Evolutionary conservation across 305 asterid genomes (phyloP), one percentile per base, ranked within the genome.

Genomic region (Fraxinus velutina): DNA sequence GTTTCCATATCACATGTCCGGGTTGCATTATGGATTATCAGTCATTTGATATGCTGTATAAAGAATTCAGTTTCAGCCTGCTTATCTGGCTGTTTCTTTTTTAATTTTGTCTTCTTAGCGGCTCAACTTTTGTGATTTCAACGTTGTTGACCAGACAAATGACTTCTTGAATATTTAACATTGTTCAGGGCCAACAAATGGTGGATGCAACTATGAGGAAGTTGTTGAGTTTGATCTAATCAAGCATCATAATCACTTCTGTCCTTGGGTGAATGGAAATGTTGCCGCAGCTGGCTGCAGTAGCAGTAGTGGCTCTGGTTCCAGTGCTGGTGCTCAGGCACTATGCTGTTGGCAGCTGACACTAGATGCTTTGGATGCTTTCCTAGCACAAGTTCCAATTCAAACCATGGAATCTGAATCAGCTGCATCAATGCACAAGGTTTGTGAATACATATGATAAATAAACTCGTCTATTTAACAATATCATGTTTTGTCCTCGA

Each of bases 241-340:
- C 57, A 94, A 93, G 92, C 90, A 91, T 85, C 99, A 96, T 80
- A 96, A 96, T 84, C 86, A 83, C 85, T 94, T 90, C 89, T 96
- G 99, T 83, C 98, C 99, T 81, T 96, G 99, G 99, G 98, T 96
- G 81, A 94, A 96, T 79, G 98, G 99, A 81, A 94, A 96, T 89
- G 99, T 96, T 84, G 99, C 99, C 37, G 97, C 99, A 82, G 99
- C 99, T 3, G 99, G 98, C 87, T 86, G 92, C 85, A 87, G 91
- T 82, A 93, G 90, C 89, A 90, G 94, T 80, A 87, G 92, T 44
- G 92, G 97, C 84, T 94, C 98, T 75, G 85, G 94, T 84, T 91
- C 97, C 55, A 90, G 89, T 83, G 89, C 94, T 52, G 91, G 91
- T 83, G 91, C 92, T 84, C 78, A 91, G 74, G 98, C 97, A 9